These are phyloP conservation scores for Fusarium begoniae DNA, from an alignment of 2,329 filamentous ascomycete species.

Conservation along the genomic window DNA sequence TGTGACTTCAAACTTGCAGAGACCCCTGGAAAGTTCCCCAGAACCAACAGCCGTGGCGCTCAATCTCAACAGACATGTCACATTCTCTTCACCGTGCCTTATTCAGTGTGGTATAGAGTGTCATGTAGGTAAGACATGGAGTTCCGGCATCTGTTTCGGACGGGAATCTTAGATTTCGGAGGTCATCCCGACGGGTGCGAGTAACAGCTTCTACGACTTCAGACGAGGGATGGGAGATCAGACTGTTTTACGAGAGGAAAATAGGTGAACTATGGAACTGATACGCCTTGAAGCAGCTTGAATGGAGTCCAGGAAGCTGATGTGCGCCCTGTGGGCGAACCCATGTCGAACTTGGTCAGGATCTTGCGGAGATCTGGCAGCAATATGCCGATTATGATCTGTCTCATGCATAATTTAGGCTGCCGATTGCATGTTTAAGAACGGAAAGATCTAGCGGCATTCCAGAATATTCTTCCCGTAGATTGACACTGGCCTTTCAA, in stretches of 20 bases:
- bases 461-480: not conserved
- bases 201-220: not conserved
- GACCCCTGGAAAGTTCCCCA: not conserved
- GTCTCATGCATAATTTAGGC: not conserved
- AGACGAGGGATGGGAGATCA: not conserved
- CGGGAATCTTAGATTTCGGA: slow-evolving; percentile 30
- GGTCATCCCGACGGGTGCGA: slow-evolving; percentile 4
- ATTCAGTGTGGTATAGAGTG: not conserved
- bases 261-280: accelerated
- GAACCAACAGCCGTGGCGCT: not conserved
- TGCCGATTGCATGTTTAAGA: not conserved
- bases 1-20: not conserved
- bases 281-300: accelerated
- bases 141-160: slow-evolving; percentile 22
- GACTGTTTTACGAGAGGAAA: accelerated
- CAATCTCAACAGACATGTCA: not conserved
- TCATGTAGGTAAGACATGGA: slow-evolving; percentile 18
- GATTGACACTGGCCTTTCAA: no score
- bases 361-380: not conserved
- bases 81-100: not conserved
- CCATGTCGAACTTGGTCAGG: not conserved
- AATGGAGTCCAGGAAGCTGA: not conserved
- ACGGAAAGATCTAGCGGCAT: not conserved
- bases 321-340: not conserved
- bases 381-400: not conserved